Conservation (phyloP, 2,329 filamentous ascomycete genomes). For the Exophiala sp. region DNA sequence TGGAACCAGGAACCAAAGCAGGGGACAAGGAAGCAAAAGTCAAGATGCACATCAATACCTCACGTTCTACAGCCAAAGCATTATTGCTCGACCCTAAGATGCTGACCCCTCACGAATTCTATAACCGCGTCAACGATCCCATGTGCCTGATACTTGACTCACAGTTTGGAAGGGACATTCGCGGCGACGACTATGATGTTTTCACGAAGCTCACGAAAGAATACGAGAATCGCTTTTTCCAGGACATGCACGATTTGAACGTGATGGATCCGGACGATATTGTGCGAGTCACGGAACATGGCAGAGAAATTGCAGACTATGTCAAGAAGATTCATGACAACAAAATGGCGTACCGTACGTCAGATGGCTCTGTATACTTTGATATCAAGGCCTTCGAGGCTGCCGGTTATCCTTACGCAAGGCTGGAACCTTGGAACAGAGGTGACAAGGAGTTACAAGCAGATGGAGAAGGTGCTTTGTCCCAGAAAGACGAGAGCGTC, state of each 20-base stretch:
- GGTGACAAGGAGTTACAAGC: conserved; percentile 79
- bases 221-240: conserved; percentile 83
- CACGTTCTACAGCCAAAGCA: conserved; percentile 52
- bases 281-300: conserved; percentile 89
- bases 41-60: conserved; percentile 79
- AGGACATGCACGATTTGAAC: conserved; percentile 83
- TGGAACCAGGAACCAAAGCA: conserved; percentile 54
- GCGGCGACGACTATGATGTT: conserved; percentile 64
- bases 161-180: conserved; percentile 54
- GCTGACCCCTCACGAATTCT: conserved; percentile 47
- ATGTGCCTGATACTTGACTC: conserved; percentile 78
- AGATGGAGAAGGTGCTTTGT: conserved; percentile 82
- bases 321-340: conserved; percentile 80
- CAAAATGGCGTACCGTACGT: conserved; percentile 72
- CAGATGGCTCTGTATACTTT: conserved; percentile 87
- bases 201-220: conserved; percentile 82
- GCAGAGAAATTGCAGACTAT: conserved; percentile 79
- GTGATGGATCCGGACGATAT: conserved; percentile 76
- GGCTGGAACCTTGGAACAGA: conserved; percentile 78
- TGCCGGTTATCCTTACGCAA: conserved; percentile 78
- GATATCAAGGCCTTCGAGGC: conserved; percentile 84
- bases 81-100: conserved; percentile 36
- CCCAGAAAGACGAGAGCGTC: conserved; percentile 50
- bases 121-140: conserved; percentile 61
- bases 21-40: conserved; percentile 80